These are phyloP conservation scores for Xylaria palmicola DNA, from an alignment of 495 filamentous ascomycete genomes.

Conservation along the genomic window DNA sequence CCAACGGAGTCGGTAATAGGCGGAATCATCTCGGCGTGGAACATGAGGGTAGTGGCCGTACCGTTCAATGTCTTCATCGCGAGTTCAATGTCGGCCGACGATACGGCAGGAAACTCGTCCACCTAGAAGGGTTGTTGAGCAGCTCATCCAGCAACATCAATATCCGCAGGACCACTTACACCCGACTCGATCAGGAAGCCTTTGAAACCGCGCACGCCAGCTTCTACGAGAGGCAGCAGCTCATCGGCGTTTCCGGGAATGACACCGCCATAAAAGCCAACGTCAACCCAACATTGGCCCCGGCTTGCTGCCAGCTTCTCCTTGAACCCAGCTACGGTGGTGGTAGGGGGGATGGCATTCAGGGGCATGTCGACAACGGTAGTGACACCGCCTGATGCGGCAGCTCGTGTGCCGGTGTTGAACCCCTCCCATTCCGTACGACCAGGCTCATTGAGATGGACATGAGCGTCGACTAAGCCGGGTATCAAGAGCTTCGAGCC, in stretches of 20 bases:
- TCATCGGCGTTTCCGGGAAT: constrained; percentile 86
- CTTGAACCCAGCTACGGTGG: constrained; percentile 76
- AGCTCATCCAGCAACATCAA: not conserved
- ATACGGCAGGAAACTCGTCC: constrained; percentile 92
- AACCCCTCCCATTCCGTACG: constrained; percentile 99
- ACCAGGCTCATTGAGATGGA: constrained; percentile 96
- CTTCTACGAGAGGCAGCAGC: constrained; percentile 74
- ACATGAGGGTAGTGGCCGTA: constrained; percentile 86
- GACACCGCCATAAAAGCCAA: constrained; percentile 96
- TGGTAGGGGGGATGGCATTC: constrained; percentile 96
- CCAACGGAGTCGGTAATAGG: constrained; percentile 80
- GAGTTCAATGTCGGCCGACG: constrained; percentile 69
- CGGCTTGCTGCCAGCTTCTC: constrained; percentile 83
- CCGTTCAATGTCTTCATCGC: constrained; percentile 78
- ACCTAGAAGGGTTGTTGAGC: constrained; percentile 54
- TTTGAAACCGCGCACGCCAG: constrained; percentile 93
- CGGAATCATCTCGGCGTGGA: constrained; percentile 97
- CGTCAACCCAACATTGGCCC: constrained; percentile 96
- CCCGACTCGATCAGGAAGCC: constrained; percentile 97
- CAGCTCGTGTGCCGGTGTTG: constrained; percentile 86
- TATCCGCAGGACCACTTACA: constrained; percentile 54
- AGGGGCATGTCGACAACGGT: constrained; percentile 98
- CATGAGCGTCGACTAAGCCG: constrained; percentile 93
- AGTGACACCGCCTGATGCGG: constrained; percentile 96
- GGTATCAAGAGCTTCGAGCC: constrained; percentile 85